A percentile compares a stretch with the other conserved stretches of the same genome.
phyloP scores from a whole-genome alignment of 164 flowering plant genomes.

The Dillenia turbinata region DNA sequence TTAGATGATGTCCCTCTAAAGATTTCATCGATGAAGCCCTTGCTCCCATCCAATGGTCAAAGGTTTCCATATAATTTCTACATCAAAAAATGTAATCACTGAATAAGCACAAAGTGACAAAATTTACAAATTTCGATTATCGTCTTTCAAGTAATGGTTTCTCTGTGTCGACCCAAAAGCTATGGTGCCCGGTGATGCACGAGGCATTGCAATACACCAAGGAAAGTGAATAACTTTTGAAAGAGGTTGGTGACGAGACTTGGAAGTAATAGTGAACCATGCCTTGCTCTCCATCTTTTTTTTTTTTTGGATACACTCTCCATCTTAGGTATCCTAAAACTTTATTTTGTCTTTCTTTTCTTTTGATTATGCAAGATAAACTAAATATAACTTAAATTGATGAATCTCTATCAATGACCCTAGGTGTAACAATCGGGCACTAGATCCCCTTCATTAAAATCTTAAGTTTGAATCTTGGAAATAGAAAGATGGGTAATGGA shows the following conservation, averaged over 20 bases:
- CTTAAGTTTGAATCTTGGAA: too few species aligned
- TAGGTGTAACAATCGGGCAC: too few species aligned
- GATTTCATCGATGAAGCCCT: constrained; percentile 14
- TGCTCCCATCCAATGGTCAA: constrained; percentile 51
- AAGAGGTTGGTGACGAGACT: constrained; percentile 26
- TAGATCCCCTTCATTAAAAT: too few species aligned
- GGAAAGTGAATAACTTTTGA: constrained; percentile 25
- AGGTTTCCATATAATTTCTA: constrained; percentile 15
- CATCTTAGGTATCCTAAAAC: constrained; percentile 32
- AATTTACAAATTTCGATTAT: too few species aligned
- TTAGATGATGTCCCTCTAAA: constrained; percentile 34
- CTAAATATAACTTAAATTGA: too few species aligned
- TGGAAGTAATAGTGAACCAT: constrained; percentile 12
- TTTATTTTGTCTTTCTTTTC: not conserved
- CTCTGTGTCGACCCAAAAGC: constrained; percentile 22
- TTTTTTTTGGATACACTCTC: too few species aligned
- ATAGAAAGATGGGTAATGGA: too few species aligned
- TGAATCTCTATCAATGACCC: too few species aligned
- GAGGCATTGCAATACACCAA: constrained; percentile 25
- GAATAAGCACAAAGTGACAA: too few species aligned
- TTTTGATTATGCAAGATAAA: constrained; percentile 10
- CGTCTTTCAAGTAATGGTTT: constrained; percentile 32
- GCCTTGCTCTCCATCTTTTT: constrained; percentile 36
- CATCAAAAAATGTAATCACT: too few species aligned
- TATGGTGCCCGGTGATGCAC: constrained; percentile 34